Evolutionary conservation across 2,329 filamentous ascomycete species (phyloP), one percentile per base, ranked within the genome.

Genomic region (Monosporascus sp.): DNA sequence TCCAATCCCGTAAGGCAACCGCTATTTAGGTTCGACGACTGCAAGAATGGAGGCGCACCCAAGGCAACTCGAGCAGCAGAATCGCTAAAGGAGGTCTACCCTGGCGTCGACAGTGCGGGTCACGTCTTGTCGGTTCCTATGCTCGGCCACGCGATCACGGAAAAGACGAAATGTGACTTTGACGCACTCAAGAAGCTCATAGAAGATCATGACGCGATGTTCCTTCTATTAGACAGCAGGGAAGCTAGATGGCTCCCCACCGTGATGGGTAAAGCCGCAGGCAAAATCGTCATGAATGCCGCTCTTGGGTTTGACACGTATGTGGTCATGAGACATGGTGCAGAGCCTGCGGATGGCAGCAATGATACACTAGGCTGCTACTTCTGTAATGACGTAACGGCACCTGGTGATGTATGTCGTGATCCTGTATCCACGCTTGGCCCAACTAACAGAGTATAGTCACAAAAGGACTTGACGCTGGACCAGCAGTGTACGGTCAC

Each of bases 401-500:
- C 93, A 7, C 94, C 94, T 22, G 87, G 87, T 57, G 91, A 97
- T 74, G 92, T 96, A 75, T 84, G 87, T 80, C 37, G 43, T 16
- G 35, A 7, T 11, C 19, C 45, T 51, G 40, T 16, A 43, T 17
- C 46, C 41, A 37, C 38, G 20, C 19, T 16, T 48, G 43, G 16
- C 50, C 38, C 50, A 59, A 55, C 60, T 68, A 55, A 70, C 56
- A 27, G 38, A n/a, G 27, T 55, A 48, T 64, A 96, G 89, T 96
- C 91, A 2, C 82, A 96, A 66, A 96, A 93, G 71, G 91, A 96
- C 65, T 89, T 92, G 62, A 97, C 94, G 0, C 84, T 99, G 11
- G 94, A 99, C 68, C 94, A 99, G 69, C 94, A 97, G 72, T 99
- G 94, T 71, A 99, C 94, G 0, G 94, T 99, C 20, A 99, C 94